These are phyloP conservation scores for Tympanopsis confertula DNA, from an alignment of 2,329 filamentous ascomycete genomes.

Conservation along the genomic window DNA sequence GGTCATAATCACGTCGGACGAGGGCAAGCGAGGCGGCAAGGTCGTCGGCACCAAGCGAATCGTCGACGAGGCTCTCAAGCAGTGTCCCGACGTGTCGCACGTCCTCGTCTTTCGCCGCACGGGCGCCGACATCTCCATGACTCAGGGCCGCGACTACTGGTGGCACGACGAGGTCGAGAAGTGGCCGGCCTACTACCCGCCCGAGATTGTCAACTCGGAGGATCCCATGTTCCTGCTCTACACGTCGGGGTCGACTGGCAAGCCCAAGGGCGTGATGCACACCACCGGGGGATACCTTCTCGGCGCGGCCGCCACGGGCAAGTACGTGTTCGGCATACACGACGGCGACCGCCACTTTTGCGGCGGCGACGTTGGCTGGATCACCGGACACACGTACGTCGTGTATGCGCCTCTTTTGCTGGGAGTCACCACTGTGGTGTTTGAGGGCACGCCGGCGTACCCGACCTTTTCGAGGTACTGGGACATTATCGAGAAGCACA, in stretches of 20 bases:
- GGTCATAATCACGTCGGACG: conserved; percentile 92
- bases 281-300: conserved; percentile 91
- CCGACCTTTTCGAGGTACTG: conserved; percentile 97
- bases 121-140: conserved; percentile 84
- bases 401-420: conserved; percentile 91
- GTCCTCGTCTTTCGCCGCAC: conserved; percentile 93
- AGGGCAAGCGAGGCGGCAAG: conserved; percentile 96
- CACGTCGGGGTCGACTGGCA: conserved; percentile 93
- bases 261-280: conserved; percentile 98
- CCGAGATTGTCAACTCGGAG: conserved; percentile 81
- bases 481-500: conserved; percentile 93
- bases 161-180: conserved; percentile 99
- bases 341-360: conserved; percentile 91
- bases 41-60: conserved; percentile 98
- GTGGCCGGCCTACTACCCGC: conserved; percentile 84
- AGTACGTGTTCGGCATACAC: conserved; percentile 98
- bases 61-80: conserved; percentile 86
- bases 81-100: conserved; percentile 78
- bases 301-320: conserved; percentile 84
- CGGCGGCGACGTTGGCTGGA: conserved; percentile 96
- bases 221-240: conserved; percentile 96
- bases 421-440: conserved; percentile 88
- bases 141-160: conserved; percentile 79
- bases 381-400: conserved; percentile 96
- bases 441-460: conserved; percentile 94